Evolutionary conservation across 23 red algal species (phyloP), one percentile per base, ranked within the genome.

Genomic region (Gracilaria gracilis): DNA sequence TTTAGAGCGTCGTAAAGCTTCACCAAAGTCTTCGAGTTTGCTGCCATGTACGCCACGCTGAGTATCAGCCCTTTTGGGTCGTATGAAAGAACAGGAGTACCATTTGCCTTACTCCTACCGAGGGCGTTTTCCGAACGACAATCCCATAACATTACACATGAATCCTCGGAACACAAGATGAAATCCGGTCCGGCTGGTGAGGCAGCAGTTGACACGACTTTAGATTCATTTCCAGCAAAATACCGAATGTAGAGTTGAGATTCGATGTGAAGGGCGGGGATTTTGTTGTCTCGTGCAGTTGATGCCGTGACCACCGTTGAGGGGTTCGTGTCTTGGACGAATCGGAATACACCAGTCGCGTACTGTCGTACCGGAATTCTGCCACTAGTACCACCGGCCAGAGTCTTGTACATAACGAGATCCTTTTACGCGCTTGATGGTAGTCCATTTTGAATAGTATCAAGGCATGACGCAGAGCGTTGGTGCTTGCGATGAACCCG

Each of bases 41-140:
- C 57, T 61, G 71, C 70, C 55, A 50, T 83, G 76, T 95, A 93
- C 44, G 97, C 97, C 24, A 98, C 79, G 23, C 92, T 88, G 65
- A 95, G 86, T n/a, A 95, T 93, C 28, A 98, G 82, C 19, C 97
- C 97, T 40, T 90, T 91, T 29, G 97, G 93, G 62, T 98, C 97
- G 36, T 94, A 95, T 6, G 93, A 84, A 2, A 98, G 93, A 7
- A 91, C 85, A 36, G 93, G 90, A 40, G 79, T 72, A 47, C 88
- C 93, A 49, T 67, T 61, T 23, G 83, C 59, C 21, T 82, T 81
- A 17, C 95, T 53, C 36, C 79, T 70, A 16, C 93, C 97, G 19
- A 82, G 67, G 21, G 90, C 80, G 46, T 61, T 84, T 25, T 72
- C 78, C 21, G 44, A 77, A 50, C 96, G 92, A 20, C 85, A 55